These are phyloP conservation scores for Sparassis latifolia DNA, from an alignment of 1,284 basidiomycete species.

Conservation along the genomic window DNA sequence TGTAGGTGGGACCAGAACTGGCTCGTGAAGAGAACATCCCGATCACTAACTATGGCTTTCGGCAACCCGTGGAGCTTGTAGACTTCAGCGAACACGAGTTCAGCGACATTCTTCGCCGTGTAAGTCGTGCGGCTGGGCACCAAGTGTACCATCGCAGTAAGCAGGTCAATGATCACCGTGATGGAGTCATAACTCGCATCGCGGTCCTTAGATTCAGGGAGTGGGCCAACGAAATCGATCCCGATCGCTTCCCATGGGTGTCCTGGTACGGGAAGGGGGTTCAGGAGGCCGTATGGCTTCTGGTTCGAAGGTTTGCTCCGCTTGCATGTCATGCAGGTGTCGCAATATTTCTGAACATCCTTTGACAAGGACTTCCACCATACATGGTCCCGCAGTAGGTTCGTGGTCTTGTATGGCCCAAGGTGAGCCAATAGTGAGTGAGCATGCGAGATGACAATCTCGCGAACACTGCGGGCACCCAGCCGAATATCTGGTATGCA, in stretches of 20 bases:
- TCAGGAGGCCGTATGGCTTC: slow-evolving; percentile 17
- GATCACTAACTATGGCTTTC: slow-evolving; percentile 31
- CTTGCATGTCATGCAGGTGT: slow-evolving; percentile 16
- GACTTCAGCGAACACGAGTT: slow-evolving; percentile 29
- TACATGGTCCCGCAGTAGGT: slow-evolving; percentile 18
- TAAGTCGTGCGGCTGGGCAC: slow-evolving; percentile 23
- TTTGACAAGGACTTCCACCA: slow-evolving; percentile 22
- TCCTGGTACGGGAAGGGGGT: slow-evolving; percentile 11
- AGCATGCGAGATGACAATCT: slow-evolving; percentile 20
- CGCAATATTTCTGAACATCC: slow-evolving; percentile 18
- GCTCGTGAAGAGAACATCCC: slow-evolving; percentile 35
- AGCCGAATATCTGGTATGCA: slow-evolving; percentile 18
- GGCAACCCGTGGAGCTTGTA: slow-evolving; percentile 35
- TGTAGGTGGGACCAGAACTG: slow-evolving; percentile 34
- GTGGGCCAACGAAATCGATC: slow-evolving; percentile 30
- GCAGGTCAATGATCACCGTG: slow-evolving; percentile 25
- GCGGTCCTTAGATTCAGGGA: slow-evolving; percentile 22
- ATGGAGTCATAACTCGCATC: slow-evolving; percentile 23
- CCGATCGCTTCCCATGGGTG: slow-evolving; percentile 23
- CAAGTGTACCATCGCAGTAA: slow-evolving; percentile 25
- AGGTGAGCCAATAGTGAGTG: slow-evolving; percentile 23
- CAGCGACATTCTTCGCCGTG: slow-evolving; percentile 28
- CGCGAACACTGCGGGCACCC: slow-evolving; percentile 8
- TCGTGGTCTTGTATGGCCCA: slow-evolving; percentile 16
- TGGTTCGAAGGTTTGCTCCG: slow-evolving; percentile 15